Conservation (phyloP, 495 filamentous ascomycete genomes). For the Chaetomium fimeti region DNA sequence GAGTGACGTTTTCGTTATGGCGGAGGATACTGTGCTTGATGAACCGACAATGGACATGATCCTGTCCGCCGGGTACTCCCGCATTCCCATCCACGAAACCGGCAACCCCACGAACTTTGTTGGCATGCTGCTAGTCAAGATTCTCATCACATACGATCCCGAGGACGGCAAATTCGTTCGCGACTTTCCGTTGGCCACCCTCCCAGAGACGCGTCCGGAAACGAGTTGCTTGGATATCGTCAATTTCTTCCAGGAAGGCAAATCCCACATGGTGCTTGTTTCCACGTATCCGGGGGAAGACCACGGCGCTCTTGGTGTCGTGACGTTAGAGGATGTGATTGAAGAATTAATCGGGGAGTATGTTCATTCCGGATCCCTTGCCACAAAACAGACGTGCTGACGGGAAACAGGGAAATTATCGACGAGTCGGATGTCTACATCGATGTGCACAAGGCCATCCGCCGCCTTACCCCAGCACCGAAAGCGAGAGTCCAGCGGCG, state of each 20-base stretch:
- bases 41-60: conserved; percentile 91
- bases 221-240: conserved; percentile 97
- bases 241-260: conserved; percentile 99
- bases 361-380: conserved; percentile 37
- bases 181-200: conserved; percentile 87
- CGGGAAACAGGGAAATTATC: conserved; percentile 60
- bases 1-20: conserved; percentile 94
- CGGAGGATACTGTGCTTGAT: conserved; percentile 84
- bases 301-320: conserved; percentile 84
- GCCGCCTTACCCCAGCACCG: conserved; percentile 56
- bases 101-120: conserved; percentile 85
- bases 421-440: conserved; percentile 93
- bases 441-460: conserved; percentile 94
- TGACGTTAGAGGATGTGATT: conserved; percentile 96
- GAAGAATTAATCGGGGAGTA: conserved; percentile 98
- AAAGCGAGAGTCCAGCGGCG: conserved; percentile 35
- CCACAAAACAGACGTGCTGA: conserved; percentile 14
- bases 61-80: conserved; percentile 86
- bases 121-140: conserved; percentile 97
- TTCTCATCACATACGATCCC: conserved; percentile 96
- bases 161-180: conserved; percentile 82
- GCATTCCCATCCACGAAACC: conserved; percentile 88
- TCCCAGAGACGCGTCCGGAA: conserved; percentile 91
- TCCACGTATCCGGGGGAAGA: conserved; percentile 86
- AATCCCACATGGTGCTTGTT: conserved; percentile 97